These are phyloP conservation scores for Cruciata laevipes DNA, from an alignment of 257 asterid species.

Conservation along the genomic window DNA sequence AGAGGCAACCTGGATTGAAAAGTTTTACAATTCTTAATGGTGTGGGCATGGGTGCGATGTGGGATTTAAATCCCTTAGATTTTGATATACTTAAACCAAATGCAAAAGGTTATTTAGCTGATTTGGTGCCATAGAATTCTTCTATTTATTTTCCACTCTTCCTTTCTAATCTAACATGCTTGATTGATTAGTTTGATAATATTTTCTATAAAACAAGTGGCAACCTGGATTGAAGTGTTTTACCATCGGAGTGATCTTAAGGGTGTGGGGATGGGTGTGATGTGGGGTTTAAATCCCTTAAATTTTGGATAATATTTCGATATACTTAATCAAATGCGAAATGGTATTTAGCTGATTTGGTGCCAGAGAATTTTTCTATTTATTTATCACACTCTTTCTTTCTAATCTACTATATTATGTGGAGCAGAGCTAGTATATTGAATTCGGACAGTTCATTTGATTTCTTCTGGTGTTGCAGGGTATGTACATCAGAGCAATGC, in stretches of 20 bases:
- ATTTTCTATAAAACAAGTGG: not conserved
- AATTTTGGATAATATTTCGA: no score
- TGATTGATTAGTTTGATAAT: slow-evolving; percentile 3
- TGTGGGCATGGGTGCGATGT: no score
- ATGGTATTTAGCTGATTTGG: not conserved
- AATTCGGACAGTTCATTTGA: not conserved
- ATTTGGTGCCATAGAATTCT: not conserved
- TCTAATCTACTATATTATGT: not conserved
- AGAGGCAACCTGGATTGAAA: not conserved
- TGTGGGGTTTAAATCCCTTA: no score
- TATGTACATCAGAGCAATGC: slow-evolving; percentile 86
- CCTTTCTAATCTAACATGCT: not conserved
- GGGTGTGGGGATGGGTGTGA: no score
- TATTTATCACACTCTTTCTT: not conserved
- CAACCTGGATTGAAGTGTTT: not conserved
- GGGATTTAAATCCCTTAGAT: no score
- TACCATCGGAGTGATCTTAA: not conserved
- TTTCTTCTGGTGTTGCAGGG: slow-evolving; percentile 45
- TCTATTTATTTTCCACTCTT: not conserved
- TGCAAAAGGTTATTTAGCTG: not conserved
- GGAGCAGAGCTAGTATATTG: not conserved
- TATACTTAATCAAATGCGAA: not conserved
- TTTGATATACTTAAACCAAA: not conserved
- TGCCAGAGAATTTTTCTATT: not conserved
- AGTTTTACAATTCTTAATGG: not conserved